Evolutionary conservation across 192 early-diverging fungal genomes (phyloP).

Genomic region (Anaeromyces robustus): DNA sequence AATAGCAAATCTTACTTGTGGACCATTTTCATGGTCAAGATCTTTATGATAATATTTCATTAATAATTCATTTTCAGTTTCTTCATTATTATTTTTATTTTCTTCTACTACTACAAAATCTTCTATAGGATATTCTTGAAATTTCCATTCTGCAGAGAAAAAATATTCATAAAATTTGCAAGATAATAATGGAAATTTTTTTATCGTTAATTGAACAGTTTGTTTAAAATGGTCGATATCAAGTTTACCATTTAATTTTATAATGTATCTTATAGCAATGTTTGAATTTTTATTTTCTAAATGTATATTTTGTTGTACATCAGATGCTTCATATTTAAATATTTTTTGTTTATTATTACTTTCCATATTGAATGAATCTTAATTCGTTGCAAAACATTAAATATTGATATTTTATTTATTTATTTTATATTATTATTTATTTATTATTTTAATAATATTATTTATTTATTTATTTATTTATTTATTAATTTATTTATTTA

Average conservation of each 20-base stretch:
- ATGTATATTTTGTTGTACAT: no score
- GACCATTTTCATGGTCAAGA: neutral
- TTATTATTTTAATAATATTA: no score
- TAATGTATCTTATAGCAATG: neutral
- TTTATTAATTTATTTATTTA: no score
- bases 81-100: neutral
- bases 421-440: no score
- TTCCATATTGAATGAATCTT: no score
- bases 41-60: neutral
- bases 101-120: neutral
- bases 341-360: no score
- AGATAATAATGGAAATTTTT: neutral
- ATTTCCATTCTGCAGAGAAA: neutral
- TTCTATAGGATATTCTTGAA: neutral
- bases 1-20: neutral
- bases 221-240: neutral
- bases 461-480: no score
- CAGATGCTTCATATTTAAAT: no score
- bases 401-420: no score
- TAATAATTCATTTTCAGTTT: neutral
- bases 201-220: neutral
- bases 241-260: neutral
- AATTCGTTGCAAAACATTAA: no score
- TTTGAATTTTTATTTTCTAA: no score
- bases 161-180: neutral